Conservation (phyloP, 805 yeast genomes). For the Hanseniaspora meyeri region DNA sequence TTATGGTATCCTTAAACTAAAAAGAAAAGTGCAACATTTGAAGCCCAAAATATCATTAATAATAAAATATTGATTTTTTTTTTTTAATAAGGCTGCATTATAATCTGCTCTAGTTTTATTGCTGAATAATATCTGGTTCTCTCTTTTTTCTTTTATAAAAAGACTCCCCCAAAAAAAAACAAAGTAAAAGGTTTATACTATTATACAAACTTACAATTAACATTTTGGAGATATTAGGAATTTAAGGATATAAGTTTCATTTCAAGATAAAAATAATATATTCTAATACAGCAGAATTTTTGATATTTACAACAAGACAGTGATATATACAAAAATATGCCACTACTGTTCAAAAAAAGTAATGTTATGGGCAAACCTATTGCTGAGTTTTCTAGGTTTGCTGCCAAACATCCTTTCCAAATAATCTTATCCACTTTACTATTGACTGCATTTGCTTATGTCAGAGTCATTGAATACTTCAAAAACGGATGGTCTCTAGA, state of each 20-base stretch:
- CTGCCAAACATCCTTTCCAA: slow-evolving; percentile 81
- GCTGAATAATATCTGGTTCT: background rate
- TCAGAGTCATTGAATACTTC: slow-evolving; percentile 60
- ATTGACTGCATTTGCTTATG: slow-evolving; percentile 67
- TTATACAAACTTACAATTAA: background rate
- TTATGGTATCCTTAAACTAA: too few relatives aligned
- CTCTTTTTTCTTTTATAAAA: too few relatives aligned
- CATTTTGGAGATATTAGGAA: background rate
- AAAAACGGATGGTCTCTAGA: slow-evolving; percentile 31
- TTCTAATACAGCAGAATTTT: background rate
- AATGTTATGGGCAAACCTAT: slow-evolving; percentile 27
- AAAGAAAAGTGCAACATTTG: background rate
- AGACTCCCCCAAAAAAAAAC: background rate
- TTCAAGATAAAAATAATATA: background rate
- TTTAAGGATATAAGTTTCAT: background rate
- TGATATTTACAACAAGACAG: background rate
- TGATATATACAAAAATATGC: slow-evolving; percentile 16
- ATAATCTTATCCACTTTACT: slow-evolving; percentile 59
- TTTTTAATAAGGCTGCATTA: too few relatives aligned
- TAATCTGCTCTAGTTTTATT: too few relatives aligned
- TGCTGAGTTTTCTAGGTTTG: slow-evolving; percentile 38
- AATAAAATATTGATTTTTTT: background rate
- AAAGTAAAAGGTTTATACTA: background rate
- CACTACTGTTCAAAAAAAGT: slow-evolving; percentile 23
- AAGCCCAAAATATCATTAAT: background rate